Evolutionary conservation across 2,329 filamentous ascomycete genomes (phyloP).

Genomic region (Aspergillus brasiliensis): DNA sequence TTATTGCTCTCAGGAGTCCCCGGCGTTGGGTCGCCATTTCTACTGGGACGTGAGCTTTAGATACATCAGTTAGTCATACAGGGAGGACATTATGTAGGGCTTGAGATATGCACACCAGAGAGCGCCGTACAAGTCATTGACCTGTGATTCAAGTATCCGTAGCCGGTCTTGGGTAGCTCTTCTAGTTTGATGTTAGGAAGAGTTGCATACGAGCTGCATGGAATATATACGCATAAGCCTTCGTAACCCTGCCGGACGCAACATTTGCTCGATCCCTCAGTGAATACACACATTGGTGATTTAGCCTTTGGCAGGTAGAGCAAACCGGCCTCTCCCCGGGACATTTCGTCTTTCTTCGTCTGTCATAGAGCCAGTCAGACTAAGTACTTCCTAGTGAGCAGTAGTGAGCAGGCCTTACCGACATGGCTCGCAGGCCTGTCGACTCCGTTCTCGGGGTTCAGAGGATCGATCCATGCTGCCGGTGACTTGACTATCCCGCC

Average conservation of each 20-base stretch:
- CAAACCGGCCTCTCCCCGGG: constrained; percentile 10
- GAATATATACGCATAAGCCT: not conserved
- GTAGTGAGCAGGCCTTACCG: constrained; percentile 3
- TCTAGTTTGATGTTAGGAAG: not conserved
- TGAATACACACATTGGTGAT: constrained; percentile 7
- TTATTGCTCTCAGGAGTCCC: not conserved
- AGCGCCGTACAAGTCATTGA: not conserved
- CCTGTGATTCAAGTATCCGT: not conserved
- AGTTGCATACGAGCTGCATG: not conserved
- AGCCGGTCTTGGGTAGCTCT: constrained; percentile 2
- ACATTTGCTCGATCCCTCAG: not conserved
- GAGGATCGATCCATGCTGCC: not conserved
- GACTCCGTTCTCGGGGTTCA: not conserved
- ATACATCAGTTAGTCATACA: not conserved
- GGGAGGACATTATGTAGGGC: not conserved
- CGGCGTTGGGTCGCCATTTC: not conserved
- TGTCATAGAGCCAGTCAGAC: not conserved
- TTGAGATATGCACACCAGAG: not conserved
- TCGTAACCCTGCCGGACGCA: not conserved
- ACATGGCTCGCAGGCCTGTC: constrained; percentile 15
- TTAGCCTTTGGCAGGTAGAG: constrained; percentile 12
- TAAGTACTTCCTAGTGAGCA: not conserved
- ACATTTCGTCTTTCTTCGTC: constrained; percentile 15
- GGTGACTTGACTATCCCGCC: not conserved
- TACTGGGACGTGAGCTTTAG: not conserved